Evolutionary conservation across 169 alveolate species (phyloP), one percentile per base, ranked within the genome.

Genomic region (Plasmodium adleri): DNA sequence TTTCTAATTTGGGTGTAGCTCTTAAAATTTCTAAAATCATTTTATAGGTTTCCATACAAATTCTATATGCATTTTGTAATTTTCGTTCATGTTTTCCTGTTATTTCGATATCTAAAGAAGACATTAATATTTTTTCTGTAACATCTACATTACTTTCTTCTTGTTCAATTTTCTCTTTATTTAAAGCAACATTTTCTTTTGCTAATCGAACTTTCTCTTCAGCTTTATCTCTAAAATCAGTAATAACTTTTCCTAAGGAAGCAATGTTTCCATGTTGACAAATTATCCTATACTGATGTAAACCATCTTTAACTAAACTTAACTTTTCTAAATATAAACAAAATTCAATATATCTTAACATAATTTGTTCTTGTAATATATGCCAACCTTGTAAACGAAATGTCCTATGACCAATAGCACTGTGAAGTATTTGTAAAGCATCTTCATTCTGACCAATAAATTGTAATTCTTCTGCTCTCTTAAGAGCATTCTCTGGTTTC

Each of bases 31-130:
- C 99, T 64, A 98, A 93, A 72, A 97, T 94, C 93, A 97, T 98
- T 88, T 97, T 97, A 93, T 98, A 98, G 7, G 98, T 96, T 64
- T 98, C 99, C 99, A 99, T 96, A 60, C 96, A 94, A 92, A 97
- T 97, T 76, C 97, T 95, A 80, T 94, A 96, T 39, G 96, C 95
- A 49, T 95, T 93, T 74, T 95, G 96, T 78, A 95, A 83, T 28
- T 91, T 78, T 78, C 95, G 83, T 60, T 94, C 96, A 45, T 91
- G 87, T n/a, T 94, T 93, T 15, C 95, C 97, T 24, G 96, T 28
- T 87, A 95, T 93, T 83, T 93, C 97, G 10, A 95, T 91, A 80
- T 96, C 97, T 88, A 96, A 85, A 7, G 97, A 94, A 74, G 92
- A 89, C 10, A 95, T 92, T 94, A 96, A 88, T 71, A 96, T 71